A percentile compares a stretch with the other conserved stretches of the same genome.
These are phyloP conservation scores for Tetracladium setigerum DNA, from an alignment of 495 filamentous ascomycete species.

Conservation along the genomic window DNA sequence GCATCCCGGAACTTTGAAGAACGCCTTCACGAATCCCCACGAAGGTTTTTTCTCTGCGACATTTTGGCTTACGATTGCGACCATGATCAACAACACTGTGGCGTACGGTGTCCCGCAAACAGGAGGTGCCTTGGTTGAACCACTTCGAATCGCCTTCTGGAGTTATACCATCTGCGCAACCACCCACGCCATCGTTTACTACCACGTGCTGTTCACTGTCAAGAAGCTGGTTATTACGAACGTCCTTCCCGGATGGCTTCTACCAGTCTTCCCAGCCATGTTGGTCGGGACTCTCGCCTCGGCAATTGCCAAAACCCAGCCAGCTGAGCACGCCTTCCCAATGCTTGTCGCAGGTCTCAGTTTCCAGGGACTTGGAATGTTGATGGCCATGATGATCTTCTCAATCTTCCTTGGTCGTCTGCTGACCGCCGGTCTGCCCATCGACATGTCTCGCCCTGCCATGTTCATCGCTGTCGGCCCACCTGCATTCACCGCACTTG, in stretches of 20 bases:
- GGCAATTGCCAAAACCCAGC: slow-evolving; percentile 33
- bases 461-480: slow-evolving; percentile 71
- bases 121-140: slow-evolving; percentile 31
- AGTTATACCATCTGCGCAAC: slow-evolving; percentile 38
- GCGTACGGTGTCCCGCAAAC: slow-evolving; percentile 46
- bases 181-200: slow-evolving; percentile 37
- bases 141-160: slow-evolving; percentile 43
- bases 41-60: slow-evolving; percentile 63
- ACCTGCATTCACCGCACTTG: slow-evolving; percentile 57
- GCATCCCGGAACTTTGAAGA: slow-evolving; percentile 38
- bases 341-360: slow-evolving; percentile 43
- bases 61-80: slow-evolving; percentile 58
- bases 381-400: slow-evolving; percentile 43
- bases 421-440: slow-evolving; percentile 24
- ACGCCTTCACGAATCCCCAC: slow-evolving; percentile 51
- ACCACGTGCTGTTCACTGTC: slow-evolving; percentile 42
- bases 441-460: slow-evolving; percentile 21
- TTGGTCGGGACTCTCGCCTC: slow-evolving; percentile 43
- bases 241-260: slow-evolving; percentile 45
- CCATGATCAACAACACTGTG: slow-evolving; percentile 51
- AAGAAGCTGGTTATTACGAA: slow-evolving; percentile 29
- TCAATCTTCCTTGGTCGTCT: slow-evolving; percentile 25
- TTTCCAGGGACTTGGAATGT: slow-evolving; percentile 44
- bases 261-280: slow-evolving; percentile 50
- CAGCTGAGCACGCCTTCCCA: slow-evolving; percentile 27